These are phyloP conservation scores for Yarrowia porcina DNA, from an alignment of 805 yeast species.

Conservation along the genomic window DNA sequence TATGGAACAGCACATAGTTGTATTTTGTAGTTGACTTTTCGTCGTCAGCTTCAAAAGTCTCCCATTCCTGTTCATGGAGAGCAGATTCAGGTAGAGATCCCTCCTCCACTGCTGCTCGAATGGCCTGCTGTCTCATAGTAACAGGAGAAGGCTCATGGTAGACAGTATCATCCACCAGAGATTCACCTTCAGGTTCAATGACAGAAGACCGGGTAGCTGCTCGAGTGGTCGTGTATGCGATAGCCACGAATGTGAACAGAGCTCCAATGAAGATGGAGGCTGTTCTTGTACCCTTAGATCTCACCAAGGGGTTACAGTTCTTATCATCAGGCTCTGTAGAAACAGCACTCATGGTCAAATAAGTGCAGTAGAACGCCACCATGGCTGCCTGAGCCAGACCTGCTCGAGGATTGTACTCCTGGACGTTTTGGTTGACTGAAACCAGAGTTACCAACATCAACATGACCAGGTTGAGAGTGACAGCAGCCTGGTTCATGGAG, in stretches of 20 bases:
- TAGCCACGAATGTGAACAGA: conserved; percentile 86
- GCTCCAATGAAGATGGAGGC: conserved; percentile 87
- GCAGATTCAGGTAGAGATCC: conserved; percentile 96
- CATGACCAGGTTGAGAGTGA: conserved; percentile 68
- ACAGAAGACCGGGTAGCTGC: conserved; percentile 81
- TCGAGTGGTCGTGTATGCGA: conserved; percentile 94
- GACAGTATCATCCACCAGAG: conserved; percentile 40
- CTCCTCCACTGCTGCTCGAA: conserved; percentile 91
- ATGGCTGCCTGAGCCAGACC: conserved; percentile 96
- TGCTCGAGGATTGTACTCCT: conserved; percentile 89
- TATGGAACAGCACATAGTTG: conserved; percentile 82
- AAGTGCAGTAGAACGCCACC: conserved; percentile 92
- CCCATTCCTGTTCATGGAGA: conserved; percentile 65
- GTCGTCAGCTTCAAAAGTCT: conserved; percentile 53
- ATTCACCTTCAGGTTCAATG: conserved; percentile 34
- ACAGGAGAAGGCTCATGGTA: conserved; percentile 41
- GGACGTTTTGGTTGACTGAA: conserved; percentile 78
- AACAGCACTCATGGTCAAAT: conserved; percentile 85
- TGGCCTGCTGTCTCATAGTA: conserved; percentile 75
- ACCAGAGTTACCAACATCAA: conserved; percentile 61
- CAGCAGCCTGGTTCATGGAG: conserved; percentile 84
- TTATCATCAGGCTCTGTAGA: conserved; percentile 95
- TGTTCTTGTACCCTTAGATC: conserved; percentile 87
- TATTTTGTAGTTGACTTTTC: conserved; percentile 65
- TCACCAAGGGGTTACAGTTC: conserved; percentile 83